phyloP scores from a whole-genome alignment of 768 basidiomycete species.

The Phlebiopsis gigantea region DNA sequence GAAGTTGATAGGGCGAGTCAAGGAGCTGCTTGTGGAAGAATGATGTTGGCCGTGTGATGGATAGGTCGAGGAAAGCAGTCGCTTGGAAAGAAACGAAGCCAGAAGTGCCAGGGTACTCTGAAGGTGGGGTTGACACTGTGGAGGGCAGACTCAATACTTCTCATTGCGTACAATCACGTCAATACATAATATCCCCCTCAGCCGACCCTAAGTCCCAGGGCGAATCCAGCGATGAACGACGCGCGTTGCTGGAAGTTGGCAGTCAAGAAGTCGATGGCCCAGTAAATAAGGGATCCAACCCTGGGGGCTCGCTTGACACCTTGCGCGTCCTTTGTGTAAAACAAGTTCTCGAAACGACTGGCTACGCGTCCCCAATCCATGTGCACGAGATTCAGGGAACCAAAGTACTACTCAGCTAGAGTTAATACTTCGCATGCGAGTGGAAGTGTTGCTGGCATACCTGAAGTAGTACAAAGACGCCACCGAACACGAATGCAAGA shows the following conservation, averaged over 20 bases:
- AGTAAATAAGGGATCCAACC: slow-evolving; percentile 56
- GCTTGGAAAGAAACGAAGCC: too few relatives aligned
- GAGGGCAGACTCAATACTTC: too few relatives aligned
- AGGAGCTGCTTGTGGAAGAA: slow-evolving; percentile 8
- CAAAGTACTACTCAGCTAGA: slow-evolving; percentile 60
- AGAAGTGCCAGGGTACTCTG: too few relatives aligned
- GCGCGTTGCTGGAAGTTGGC: slow-evolving; percentile 92
- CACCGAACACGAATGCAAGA: slow-evolving; percentile 83
- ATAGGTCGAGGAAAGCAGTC: too few relatives aligned
- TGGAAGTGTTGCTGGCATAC: slow-evolving; percentile 38
- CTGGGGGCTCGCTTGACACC: slow-evolving; percentile 59
- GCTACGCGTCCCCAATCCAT: slow-evolving; percentile 76
- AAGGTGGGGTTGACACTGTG: too few relatives aligned
- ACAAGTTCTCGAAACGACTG: slow-evolving; percentile 62
- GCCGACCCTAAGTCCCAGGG: slow-evolving; percentile 76
- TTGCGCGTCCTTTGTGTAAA: slow-evolving; percentile 58
- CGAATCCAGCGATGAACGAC: slow-evolving; percentile 80
- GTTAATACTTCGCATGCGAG: neutral
- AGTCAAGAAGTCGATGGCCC: slow-evolving; percentile 75
- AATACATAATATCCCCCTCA: slow-evolving; percentile 35
- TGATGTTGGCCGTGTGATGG: slow-evolving; percentile 29
- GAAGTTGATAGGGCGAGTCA: slow-evolving; percentile 11
- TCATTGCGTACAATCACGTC: too few relatives aligned
- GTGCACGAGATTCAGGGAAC: slow-evolving; percentile 62
- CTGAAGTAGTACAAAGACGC: slow-evolving; percentile 87